Percentiles rank a stretch among this genome's conserved stretches.
Evolutionary conservation across 805 yeast genomes (phyloP).

Genomic region (Myxozyma neotropica): DNA sequence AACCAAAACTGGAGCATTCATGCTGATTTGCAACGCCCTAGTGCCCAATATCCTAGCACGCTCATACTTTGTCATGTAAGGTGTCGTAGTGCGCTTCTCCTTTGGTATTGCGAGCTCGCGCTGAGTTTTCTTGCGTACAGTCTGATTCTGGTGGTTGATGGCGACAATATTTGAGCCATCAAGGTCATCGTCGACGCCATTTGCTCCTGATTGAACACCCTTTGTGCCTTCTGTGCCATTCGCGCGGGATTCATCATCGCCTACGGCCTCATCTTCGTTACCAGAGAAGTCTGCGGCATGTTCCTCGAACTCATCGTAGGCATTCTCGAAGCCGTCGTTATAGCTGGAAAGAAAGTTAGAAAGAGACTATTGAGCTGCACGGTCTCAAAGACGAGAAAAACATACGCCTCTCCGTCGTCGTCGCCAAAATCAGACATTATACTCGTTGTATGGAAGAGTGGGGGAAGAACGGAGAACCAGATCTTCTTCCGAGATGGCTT

Average conservation of each 20-base stretch:
- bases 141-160: constrained; percentile 56
- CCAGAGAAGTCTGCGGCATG: constrained; percentile 77
- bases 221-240: constrained; percentile 36
- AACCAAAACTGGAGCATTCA: constrained; percentile 97
- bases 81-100: constrained; percentile 90
- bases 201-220: constrained; percentile 40
- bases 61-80: constrained; percentile 98
- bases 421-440: constrained; percentile 46
- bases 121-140: constrained; percentile 60
- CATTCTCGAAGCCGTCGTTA: constrained; percentile 50
- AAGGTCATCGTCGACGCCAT: constrained; percentile 49
- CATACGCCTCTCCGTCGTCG: constrained; percentile 47
- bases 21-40: constrained; percentile 93
- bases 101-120: constrained; percentile 85
- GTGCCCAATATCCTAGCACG: constrained; percentile 97
- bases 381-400: neutral
- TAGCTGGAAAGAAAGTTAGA: constrained; percentile 44
- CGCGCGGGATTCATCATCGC: constrained; percentile 45
- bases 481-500: neutral
- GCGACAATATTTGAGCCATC: constrained; percentile 70
- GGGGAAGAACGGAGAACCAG: neutral
- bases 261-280: constrained; percentile 51
- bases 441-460: neutral
- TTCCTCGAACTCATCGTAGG: constrained; percentile 64
- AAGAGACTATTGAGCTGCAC: neutral